phyloP scores from a whole-genome alignment of 1,284 basidiomycete genomes.

The Abortiporus biennis region DNA sequence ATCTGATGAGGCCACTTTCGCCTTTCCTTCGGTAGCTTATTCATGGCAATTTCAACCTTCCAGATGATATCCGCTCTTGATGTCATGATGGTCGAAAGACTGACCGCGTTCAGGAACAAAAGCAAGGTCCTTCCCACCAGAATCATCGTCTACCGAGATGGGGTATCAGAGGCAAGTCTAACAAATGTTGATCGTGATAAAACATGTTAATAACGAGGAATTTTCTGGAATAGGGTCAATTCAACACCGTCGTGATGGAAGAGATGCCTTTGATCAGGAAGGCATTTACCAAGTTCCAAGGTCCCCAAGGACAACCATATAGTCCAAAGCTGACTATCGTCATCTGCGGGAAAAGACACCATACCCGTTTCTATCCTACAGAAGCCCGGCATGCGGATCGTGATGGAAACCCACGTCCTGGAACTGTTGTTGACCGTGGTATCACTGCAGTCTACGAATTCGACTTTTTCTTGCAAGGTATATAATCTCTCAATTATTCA shows the following conservation, averaged over 20 bases:
- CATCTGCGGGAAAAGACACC: conserved; percentile 78
- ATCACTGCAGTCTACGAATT: conserved; percentile 69
- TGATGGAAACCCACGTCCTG: conserved; percentile 66
- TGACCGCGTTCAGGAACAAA: conserved; percentile 43
- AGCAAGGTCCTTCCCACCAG: conserved; percentile 50
- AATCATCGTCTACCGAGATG: conserved; percentile 72
- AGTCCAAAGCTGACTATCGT: conserved; percentile 68
- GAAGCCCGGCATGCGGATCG: conserved; percentile 43
- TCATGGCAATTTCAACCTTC: conserved; percentile 1
- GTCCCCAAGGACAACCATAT: conserved; percentile 41
- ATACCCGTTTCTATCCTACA: conserved; percentile 78
- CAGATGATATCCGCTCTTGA: conserved; percentile 68
- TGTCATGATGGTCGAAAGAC: conserved; percentile 64
- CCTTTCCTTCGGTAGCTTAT: neutral
- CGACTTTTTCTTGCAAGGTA: conserved; percentile 66
- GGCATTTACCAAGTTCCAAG: conserved; percentile 53
- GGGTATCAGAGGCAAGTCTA: conserved; percentile 60
- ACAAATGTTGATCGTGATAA: neutral
- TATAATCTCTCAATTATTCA: neutral
- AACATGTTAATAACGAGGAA: conserved; percentile 6
- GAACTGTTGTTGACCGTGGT: conserved; percentile 67
- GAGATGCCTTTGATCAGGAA: conserved; percentile 60
- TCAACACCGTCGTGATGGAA: conserved; percentile 54
- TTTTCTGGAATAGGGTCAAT: conserved; percentile 55
- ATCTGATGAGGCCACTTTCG: no score